phyloP scores from a whole-genome alignment of 495 filamentous ascomycete species.

The Astrocystis sublimbata region DNA sequence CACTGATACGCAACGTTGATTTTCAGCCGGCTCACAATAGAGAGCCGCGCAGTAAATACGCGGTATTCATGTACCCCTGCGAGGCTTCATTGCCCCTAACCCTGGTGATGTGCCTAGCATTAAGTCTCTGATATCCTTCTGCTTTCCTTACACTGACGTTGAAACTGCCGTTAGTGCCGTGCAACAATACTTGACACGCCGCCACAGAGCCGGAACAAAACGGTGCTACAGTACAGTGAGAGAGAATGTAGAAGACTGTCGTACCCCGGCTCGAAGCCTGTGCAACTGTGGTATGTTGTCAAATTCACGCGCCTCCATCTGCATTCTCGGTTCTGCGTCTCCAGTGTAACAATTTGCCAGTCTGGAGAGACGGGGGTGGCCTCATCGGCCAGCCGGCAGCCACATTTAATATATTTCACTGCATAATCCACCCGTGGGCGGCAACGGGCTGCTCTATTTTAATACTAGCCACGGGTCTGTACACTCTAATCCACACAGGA shows the following conservation, averaged over 20 bases:
- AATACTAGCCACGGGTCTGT: not conserved
- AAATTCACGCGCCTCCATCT: slow-evolving; percentile 16
- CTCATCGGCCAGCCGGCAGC: slow-evolving; percentile 18
- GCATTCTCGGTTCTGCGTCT: slow-evolving; percentile 21
- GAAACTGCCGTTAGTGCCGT: slow-evolving; percentile 21
- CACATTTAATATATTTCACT: slow-evolving; percentile 19
- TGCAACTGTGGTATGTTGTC: slow-evolving; percentile 12
- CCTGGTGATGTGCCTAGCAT: not conserved
- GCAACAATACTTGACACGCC: slow-evolving; percentile 17
- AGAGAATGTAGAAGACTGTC: slow-evolving; percentile 7
- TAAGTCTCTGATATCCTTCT: slow-evolving; percentile 4
- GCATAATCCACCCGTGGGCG: slow-evolving; percentile 14
- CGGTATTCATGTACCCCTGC: not conserved
- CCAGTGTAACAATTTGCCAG: slow-evolving; percentile 13
- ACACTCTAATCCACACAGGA: not conserved
- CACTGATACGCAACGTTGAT: not conserved
- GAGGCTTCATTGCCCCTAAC: not conserved
- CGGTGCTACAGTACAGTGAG: slow-evolving; percentile 20
- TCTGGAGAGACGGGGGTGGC: slow-evolving; percentile 15
- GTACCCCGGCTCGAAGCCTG: slow-evolving; percentile 13
- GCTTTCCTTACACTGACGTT: slow-evolving; percentile 6
- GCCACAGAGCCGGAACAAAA: slow-evolving; percentile 21
- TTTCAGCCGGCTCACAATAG: not conserved
- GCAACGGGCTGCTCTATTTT: slow-evolving; percentile 16
- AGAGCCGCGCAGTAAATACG: not conserved